Conservation (phyloP, 139 green algal genomes). For the Bryopsis sp. region DNA sequence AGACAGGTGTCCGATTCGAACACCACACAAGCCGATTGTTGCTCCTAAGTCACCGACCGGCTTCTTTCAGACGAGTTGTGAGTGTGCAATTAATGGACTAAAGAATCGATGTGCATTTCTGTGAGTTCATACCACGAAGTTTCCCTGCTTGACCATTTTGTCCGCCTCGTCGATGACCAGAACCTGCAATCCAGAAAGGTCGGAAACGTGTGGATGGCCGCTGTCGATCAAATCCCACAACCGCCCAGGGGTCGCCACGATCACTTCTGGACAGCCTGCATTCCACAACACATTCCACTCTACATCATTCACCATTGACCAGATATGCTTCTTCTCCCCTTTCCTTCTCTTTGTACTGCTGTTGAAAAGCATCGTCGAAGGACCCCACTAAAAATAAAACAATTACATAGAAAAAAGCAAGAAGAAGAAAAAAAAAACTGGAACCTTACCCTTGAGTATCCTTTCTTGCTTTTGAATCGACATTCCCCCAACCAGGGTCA, state of each 20-base stretch:
- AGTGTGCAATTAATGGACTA: no score
- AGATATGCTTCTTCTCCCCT: no score
- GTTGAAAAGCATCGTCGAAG: no score
- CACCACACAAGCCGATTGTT: no score
- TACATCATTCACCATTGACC: no score
- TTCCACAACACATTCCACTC: no score
- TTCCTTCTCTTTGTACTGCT: no score
- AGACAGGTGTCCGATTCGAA: no score
- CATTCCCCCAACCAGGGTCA: conserved; percentile 87
- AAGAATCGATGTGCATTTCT: no score
- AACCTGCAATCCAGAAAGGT: conserved; percentile 62
- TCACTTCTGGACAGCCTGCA: conserved; percentile 40
- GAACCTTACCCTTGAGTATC: conserved; percentile 41
- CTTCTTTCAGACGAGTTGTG: no score
- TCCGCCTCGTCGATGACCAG: conserved; percentile 95
- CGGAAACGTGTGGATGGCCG: conserved; percentile 48
- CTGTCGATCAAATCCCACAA: conserved; percentile 90
- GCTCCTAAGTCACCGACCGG: no score
- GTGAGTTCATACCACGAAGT: background rate
- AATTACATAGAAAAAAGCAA: background rate
- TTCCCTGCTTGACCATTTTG: conserved; percentile 75
- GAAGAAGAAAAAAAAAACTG: background rate
- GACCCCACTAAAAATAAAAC: background rate
- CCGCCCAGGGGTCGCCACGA: conserved; percentile 90
- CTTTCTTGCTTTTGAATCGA: conserved; percentile 79